Evolutionary conservation across 176 grass and related monocot genomes (phyloP).

Genomic region (Aegilops speltoides): DNA sequence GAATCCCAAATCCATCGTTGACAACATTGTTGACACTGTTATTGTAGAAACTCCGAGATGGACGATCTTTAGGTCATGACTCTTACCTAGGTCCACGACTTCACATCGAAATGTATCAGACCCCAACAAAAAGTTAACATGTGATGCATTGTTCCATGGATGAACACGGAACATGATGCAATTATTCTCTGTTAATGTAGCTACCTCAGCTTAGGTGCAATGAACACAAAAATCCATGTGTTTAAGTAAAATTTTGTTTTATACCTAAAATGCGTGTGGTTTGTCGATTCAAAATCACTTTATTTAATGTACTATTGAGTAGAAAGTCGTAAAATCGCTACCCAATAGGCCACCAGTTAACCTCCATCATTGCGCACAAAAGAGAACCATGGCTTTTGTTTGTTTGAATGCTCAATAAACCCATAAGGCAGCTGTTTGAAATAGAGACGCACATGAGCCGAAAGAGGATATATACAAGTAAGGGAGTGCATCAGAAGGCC

Average conservation of each 20-base stretch:
- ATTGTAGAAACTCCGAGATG: neutral
- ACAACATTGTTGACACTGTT: neutral
- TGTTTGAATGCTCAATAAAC: neutral
- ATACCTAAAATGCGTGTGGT: neutral
- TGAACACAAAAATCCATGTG: neutral
- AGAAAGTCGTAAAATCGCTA: neutral
- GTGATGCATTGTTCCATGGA: neutral
- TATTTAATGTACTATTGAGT: neutral
- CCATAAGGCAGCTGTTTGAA: neutral
- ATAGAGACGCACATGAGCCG: neutral
- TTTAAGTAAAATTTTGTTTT: neutral
- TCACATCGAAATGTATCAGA: neutral
- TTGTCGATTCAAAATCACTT: neutral
- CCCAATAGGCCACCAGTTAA: neutral
- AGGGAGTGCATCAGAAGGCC: neutral
- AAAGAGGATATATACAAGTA: neutral
- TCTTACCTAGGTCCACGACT: neutral
- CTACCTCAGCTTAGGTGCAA: neutral
- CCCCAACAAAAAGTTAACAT: neutral
- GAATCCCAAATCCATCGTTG: neutral
- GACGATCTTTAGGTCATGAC: neutral
- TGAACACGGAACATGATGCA: neutral
- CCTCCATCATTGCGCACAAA: neutral
- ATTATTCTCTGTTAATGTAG: neutral
- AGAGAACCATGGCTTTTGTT: neutral